phyloP scores from a whole-genome alignment of 2,329 filamentous ascomycete species.

The Pyrenochaeta sp. region DNA sequence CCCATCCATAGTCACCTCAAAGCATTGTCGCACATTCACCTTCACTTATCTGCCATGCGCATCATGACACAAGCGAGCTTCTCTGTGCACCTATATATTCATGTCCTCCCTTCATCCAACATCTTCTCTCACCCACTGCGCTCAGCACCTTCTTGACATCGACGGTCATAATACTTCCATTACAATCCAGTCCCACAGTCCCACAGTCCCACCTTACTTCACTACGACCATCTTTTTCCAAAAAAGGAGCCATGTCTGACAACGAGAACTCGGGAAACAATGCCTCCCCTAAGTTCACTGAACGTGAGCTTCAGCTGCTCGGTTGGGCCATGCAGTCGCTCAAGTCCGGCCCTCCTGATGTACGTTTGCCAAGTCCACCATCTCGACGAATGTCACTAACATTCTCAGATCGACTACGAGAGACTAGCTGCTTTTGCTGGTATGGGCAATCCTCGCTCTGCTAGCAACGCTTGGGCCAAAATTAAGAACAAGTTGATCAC shows the following conservation, averaged over 20 bases:
- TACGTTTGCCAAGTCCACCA: conserved; percentile 6
- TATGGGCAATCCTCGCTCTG: conserved; percentile 50
- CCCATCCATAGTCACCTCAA: neutral
- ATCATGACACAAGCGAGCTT: conserved; percentile 9
- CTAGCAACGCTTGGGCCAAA: conserved; percentile 48
- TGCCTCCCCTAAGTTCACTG: conserved; percentile 37
- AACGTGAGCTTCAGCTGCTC: conserved; percentile 47
- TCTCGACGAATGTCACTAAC: conserved; percentile 8
- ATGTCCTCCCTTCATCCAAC: neutral
- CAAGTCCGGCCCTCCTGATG: conserved; percentile 48
- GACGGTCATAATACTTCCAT: neutral
- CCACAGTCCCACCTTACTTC: no score
- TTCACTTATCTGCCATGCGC: conserved; percentile 11
- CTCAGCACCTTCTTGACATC: no score
- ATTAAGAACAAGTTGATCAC: conserved; percentile 43
- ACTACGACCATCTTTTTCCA: neutral
- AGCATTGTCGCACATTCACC: conserved; percentile 17
- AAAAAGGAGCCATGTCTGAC: conserved; percentile 38
- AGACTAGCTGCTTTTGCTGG: conserved; percentile 46
- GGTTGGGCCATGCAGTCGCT: conserved; percentile 48
- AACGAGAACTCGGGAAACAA: conserved; percentile 14
- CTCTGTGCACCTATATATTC: neutral
- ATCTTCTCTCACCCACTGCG: conserved; percentile 7
- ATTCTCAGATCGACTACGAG: conserved; percentile 45
- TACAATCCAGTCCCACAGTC: neutral